Conservation (phyloP, 352 stramenopile species). For the Globisporangium canariense region DNA sequence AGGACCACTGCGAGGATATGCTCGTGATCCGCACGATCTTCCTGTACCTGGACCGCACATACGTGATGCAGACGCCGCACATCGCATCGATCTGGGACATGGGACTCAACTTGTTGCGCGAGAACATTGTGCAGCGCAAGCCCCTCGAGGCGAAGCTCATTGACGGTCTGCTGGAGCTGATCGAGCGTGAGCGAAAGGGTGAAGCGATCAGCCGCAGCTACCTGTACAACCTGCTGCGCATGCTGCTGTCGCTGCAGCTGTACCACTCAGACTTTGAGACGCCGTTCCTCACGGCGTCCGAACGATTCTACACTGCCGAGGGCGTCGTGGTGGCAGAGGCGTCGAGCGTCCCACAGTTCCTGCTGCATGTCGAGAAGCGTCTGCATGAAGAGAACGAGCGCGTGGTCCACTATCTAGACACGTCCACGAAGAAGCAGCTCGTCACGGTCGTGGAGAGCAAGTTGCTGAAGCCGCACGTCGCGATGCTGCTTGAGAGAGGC, state of each 20-base stretch:
- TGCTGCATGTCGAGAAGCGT: conserved; percentile 86
- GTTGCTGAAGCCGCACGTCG: conserved; percentile 81
- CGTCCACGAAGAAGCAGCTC: conserved; percentile 69
- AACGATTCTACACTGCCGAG: conserved; percentile 86
- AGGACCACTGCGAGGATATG: conserved; percentile 91
- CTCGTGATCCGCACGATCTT: conserved; percentile 93
- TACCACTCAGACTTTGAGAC: conserved; percentile 87
- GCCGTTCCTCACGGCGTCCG: conserved; percentile 82
- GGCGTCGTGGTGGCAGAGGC: conserved; percentile 54
- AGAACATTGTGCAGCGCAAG: conserved; percentile 50
- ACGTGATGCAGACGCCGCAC: conserved; percentile 83
- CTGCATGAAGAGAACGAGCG: conserved; percentile 80
- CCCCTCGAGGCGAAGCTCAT: conserved; percentile 70
- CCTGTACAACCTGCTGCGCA: conserved; percentile 77
- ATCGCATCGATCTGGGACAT: conserved; percentile 91
- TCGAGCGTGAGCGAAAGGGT: conserved; percentile 86
- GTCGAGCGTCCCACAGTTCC: conserved; percentile 77
- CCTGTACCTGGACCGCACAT: conserved; percentile 90
- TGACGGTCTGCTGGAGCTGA: conserved; percentile 69
- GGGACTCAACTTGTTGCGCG: conserved; percentile 70
- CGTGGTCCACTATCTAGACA: conserved; percentile 71
- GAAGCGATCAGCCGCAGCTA: conserved; percentile 84
- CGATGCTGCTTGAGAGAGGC: conserved; percentile 77
- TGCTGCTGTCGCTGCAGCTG: conserved; percentile 82
- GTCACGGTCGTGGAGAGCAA: conserved; percentile 76